Conservation (phyloP, 1,284 basidiomycete species). For the Testicularia cyperi region DNA sequence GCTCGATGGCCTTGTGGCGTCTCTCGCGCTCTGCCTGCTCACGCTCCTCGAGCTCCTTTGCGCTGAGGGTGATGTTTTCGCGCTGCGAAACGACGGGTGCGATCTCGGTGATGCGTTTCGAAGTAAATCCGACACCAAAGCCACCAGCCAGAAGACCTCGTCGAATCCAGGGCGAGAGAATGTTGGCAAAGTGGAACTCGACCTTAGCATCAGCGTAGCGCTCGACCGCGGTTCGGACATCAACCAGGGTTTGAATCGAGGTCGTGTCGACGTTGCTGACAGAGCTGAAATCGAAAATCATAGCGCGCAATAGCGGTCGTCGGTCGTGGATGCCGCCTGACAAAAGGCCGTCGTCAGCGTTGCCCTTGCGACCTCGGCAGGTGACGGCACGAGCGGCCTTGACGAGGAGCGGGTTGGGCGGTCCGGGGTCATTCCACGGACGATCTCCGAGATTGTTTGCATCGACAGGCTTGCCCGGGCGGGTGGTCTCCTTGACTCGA, state of each 20-base stretch:
- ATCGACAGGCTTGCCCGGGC: constrained; percentile 65
- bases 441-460: constrained; percentile 66
- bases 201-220: constrained; percentile 79
- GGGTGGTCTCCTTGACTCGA: constrained; percentile 75
- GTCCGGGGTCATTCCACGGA: constrained; percentile 87
- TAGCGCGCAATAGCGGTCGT: constrained; percentile 72
- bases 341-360: constrained; percentile 36
- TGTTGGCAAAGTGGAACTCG: constrained; percentile 82
- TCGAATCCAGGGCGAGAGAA: constrained; percentile 91
- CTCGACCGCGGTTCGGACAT: constrained; percentile 82
- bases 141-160: constrained; percentile 46
- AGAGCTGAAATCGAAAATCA: constrained; percentile 86
- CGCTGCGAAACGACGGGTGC: constrained; percentile 70
- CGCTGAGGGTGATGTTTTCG: constrained; percentile 17
- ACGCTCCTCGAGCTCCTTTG: constrained; percentile 18
- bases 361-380: constrained; percentile 26
- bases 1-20: constrained; percentile 27
- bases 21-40: constrained; percentile 23
- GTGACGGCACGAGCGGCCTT: constrained; percentile 32
- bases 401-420: constrained; percentile 46
- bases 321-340: constrained; percentile 61
- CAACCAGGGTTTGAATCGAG: constrained; percentile 84
- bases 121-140: constrained; percentile 31
- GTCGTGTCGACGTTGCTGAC: constrained; percentile 73
- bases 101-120: constrained; percentile 39